Conservation (phyloP, 106 monocot species). For the Allium sativum region DNA sequence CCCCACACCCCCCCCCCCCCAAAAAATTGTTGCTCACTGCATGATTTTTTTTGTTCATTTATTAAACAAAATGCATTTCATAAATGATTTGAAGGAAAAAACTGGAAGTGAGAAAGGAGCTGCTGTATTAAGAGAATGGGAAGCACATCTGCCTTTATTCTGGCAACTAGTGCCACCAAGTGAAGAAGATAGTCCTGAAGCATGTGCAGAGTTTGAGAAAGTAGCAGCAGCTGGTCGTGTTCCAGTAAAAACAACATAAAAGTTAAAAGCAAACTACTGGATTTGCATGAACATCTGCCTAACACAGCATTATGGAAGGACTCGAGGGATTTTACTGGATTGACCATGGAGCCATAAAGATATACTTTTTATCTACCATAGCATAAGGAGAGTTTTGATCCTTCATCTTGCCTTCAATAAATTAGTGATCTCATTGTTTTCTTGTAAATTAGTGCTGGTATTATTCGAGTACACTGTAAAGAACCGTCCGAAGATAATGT, state of each 20-base stretch:
- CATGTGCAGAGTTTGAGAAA: constrained; percentile 71
- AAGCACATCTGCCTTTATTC: constrained; percentile 87
- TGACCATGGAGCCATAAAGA: neutral
- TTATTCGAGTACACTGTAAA: neutral
- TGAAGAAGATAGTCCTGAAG: constrained; percentile 94
- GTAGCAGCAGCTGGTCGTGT: constrained; percentile 36
- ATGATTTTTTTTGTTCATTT: too few relatives aligned
- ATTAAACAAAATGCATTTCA: too few relatives aligned
- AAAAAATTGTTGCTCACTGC: too few relatives aligned
- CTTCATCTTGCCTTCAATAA: neutral
- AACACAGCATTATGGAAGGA: neutral
- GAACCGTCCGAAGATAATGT: neutral
- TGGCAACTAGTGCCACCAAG: constrained; percentile 97
- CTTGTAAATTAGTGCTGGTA: constrained; percentile 3
- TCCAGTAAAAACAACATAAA: constrained; percentile 45
- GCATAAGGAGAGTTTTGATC: too few relatives aligned
- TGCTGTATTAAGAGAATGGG: constrained; percentile 79
- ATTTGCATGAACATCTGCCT: neutral
- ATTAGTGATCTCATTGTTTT: neutral
- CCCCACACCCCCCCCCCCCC: too few relatives aligned
- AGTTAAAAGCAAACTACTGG: neutral
- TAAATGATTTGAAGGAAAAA: constrained; percentile 87
- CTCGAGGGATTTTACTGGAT: neutral
- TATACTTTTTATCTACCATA: too few relatives aligned
- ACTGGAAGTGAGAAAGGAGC: constrained; percentile 84